Base-by-base conservation (phyloP, 805 yeast species). In the Yamadazyma sp. region DNA sequence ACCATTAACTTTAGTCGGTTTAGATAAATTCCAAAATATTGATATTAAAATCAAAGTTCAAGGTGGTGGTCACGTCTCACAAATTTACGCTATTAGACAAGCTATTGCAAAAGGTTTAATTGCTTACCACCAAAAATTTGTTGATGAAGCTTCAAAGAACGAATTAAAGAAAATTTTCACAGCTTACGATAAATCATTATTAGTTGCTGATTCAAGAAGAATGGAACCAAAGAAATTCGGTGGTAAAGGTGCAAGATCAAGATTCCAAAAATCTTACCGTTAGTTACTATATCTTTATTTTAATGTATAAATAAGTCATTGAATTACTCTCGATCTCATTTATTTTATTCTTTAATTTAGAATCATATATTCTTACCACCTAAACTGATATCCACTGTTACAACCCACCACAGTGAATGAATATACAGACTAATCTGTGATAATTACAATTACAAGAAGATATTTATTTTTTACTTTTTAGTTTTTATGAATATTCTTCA, bases 171-270 rank as follows among this genome's bases (percentile, higher is more conserved):
- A 88, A 80, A 83, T 94, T 62, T 87, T 89, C 78, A 80, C 91
- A 55, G 68, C 95, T 64, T 94, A 89, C 83, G 98, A 93, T 91
- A 89, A 96, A 82, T 87, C 98, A 72, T 84, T 93, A 72, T 84
- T 93, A 78, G 93, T 93, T 73, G 98, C 98, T 63, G 98, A 93
- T 75, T 79, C 97, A 62, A 88, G 98, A 86, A 91, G 95, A 84
- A 83, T 89, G 84, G 98, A 93, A 82, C 98, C 98, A 83, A 93
- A 93, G 97, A 93, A 93, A 82, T 93, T 93, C 81, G 98, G 98
- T 82, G 98, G 98, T 82, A 95, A 95, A 76, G 98, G 98, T 86
- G 98, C 98, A 78, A 93, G 98, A 81, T 93, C 98, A 70, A 91
- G 98, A 80, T 91, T 86, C 97, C 98, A 93, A 83, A 93, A 93